Evolutionary conservation across 495 filamentous ascomycete species (phyloP), one percentile per base, ranked within the genome.

Genomic region (Copromyces sp.): DNA sequence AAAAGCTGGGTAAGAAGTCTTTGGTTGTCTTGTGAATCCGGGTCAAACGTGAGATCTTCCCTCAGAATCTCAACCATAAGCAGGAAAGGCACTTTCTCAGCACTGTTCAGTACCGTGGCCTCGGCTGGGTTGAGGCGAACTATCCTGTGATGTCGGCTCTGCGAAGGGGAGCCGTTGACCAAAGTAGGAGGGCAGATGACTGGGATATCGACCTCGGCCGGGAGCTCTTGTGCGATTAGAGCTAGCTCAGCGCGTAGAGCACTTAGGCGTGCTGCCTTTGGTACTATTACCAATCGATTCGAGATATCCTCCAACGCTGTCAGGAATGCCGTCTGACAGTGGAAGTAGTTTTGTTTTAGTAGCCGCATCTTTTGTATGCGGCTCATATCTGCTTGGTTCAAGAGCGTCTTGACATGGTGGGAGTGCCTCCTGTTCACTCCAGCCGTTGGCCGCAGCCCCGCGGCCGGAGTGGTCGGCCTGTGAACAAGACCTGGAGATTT

Each of bases 91-190:
- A 93, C 91, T 75, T 91, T 89, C 76, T 93, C 91, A 9, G 91
- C 91, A 75, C 91, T 93, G 78, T 93, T 93, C 69, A 93, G 76
- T 44, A 92, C 92, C 4, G 90, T 93, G 17, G 91, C 89, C 80
- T 93, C 91, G 11, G 91, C 91, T 42, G 91, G 91, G 77, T 92
- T 93, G 39, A 93, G 81, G 42, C 91, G 86, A 32, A 93, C 91
- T 44, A 93, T 89, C 39, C 91, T 88, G 78, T 93, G 91, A 75
- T 93, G 91, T 40, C 85, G 84, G 71, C 90, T 93, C 72, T 86
- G 87, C 11, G 87, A 83, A 6, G 90, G 87, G 5, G 85, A 84
- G 14, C 89, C 90, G 80, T 90, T 88, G 16, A 88, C 85, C 35
- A 93, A 80, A 1, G 86, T 88, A 6, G 91, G 87, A 17, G 91